Evolutionary conservation across 2,329 filamentous ascomycete species (phyloP), one percentile per base, ranked within the genome.

Genomic region (Aspergillus sp.): DNA sequence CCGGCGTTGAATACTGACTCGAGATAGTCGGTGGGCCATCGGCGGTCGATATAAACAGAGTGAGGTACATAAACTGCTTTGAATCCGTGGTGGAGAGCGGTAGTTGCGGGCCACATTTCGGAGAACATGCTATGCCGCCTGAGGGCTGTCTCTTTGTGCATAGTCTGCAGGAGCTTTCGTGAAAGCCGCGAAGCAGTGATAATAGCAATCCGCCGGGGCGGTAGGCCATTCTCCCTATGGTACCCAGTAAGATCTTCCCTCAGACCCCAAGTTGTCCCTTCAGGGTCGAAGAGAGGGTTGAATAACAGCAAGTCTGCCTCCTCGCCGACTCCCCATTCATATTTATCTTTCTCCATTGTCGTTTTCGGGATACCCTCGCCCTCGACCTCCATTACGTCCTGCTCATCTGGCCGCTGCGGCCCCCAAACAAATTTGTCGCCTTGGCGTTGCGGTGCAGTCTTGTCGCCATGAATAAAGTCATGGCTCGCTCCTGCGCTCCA

Each of bases 31-130:
- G 84, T 83, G 0, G 92, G 92, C 93, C 93, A 98, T 66, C 86
- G 83, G 56, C 93, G 87, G 74, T 96, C 93, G 15, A 93, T 85
- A 71, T 89, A 98, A 55, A 96, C 83, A 1, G 93, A 91, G 68
- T 98, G 93, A 1, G 93, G 93, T 2, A 88, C 91, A 64, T 89
- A 96, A 13, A 97, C 92, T 39, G 91, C 92, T 78, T 97, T 98
- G 77, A 90, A 87, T 11, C 93, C 93, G 72, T 97, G 93, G 59
- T 97, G 93, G 9, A 98, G 82, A 1, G 93, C 90, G 1, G 90
- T 87, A 0, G 90, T 95, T 1, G 89, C 88, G 0, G 93, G 91
- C 91, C 91, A 97, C 93, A 97, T 97, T 75, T 98, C 93, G 0
- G 92, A 90, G 72, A 96, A 96, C 79, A 95, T 96, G 63, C 90